Base-by-base conservation (phyloP, 164 flowering plant genomes). In the Macadamia tetraphylla region DNA sequence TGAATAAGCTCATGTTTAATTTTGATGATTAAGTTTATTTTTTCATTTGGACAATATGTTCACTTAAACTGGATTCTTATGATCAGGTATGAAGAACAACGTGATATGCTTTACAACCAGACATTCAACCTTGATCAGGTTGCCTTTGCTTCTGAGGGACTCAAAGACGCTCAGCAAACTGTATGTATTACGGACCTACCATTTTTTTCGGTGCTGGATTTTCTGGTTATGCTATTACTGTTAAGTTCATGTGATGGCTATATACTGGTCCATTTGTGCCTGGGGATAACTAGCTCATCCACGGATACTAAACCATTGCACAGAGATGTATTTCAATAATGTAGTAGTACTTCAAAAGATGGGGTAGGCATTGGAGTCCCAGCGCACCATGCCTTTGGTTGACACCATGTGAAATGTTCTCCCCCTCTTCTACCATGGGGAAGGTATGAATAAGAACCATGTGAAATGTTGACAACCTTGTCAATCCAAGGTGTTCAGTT, bases 81-180 rank as follows among this genome's bases (percentile, higher is more conserved):
- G 62, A 3, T 71, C 82, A 93, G 98, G 96, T 94, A 94, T 77
- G 98, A 94, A 83, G 94, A 88, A 11, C 98, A 94, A 60, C 94
- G 97, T 58, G 97, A 94, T 72, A 94, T 94, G 98, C 87, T 94
- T 15, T 94, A 91, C 78, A 94, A 94, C 75, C 98, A 94, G 80
- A 94, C 98, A 2, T 94, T 90, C 72, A 94, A 94, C 75, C 91
- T 94, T 52, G 98, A 94, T 76, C 98, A 94, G 87, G 96, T 92
- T 64, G 71, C 95, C 57, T 94, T 91, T 90, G 97, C 97, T 63
- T 71, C 98, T 10, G 98, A 94, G 69, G 98, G 96, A 66, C 84
- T 94, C 58, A 94, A 92, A 82, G 97, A 94, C 80, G 98, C 98
- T 65, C 96, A 94, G 67, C 94, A 88, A 82, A 94, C 98, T 55